Base-by-base conservation (phyloP, 805 yeast genomes). In the Cyberlindnera sargentensis region DNA sequence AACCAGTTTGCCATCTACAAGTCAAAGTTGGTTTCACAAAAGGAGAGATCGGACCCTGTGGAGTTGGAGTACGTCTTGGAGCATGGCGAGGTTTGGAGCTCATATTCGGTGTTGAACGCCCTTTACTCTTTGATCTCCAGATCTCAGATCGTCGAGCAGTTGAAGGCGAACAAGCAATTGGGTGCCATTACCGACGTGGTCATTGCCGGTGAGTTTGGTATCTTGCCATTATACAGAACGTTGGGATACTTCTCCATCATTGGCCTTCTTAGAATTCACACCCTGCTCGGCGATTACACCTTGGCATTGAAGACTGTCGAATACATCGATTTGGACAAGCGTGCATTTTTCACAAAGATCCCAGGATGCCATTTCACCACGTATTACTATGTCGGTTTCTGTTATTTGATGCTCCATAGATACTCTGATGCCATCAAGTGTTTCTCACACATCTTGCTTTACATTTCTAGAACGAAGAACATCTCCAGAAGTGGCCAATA, bases 281-380 rank as follows among this genome's bases (percentile, higher is more conserved):
- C 76, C 4, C 52, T 72, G 30, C 61, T 71, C 27, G 78, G 77
- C 40, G 78, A 72, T 55, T 73, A 68, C 58, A 60, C 73, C 1
- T 60, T 72, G 43, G 77, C 77, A 6, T 62, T 72, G 50, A 66
- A 71, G 60, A 68, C 76, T 4, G 64, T 72, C 66, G 74, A 71
- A 48, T 63, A 64, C 44, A 66, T 73, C 41, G 74, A 71, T 44
- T 57, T 72, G 45, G 67, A 68, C 52, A 72, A 71, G 58, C 67
- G 63, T 52, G 71, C 73, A n/a, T 65, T 68, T 49, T 69, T 69
- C 56, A 64, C 74, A 15, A 64, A 67, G 46, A 71, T 73, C 37
- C 69, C 75, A 37, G 71, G 74, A 26, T 72, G 73, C 36, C 77
- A 72, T 55, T 71, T 70, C 59, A 68, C 75, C 31, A 71, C 73